Evolutionary conservation across 768 basidiomycete genomes (phyloP), one percentile per base, ranked within the genome.

Genomic region (Amanita muscaria): DNA sequence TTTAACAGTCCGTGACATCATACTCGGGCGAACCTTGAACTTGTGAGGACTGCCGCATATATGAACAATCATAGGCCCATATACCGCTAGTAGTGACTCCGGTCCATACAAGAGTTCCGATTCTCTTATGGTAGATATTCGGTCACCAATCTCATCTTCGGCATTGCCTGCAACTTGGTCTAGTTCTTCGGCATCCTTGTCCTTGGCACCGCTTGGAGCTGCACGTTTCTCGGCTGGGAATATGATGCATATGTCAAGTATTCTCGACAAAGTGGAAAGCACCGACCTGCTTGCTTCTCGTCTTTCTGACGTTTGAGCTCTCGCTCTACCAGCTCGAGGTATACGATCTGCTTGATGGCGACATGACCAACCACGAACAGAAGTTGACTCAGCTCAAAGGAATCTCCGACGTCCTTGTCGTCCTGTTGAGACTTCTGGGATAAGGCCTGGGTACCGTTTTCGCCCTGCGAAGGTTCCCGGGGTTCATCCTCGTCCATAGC

Each of bases 231-330:
- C 89, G 40, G 80, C 85, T 54, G 79, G 52, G 1, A 38, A 5
- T 6, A 29, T 29, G 12, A 6, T 29, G 19, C 15, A n/a, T 6
- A 5, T 21, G 2, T 24, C 10, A 49, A 25, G 14, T 35, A 41
- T 43, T 30, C 36, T 15, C 31, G 3, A n/a, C 11, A 27, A 4
- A 4, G 8, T 37, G 21, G 27, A 33, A 6, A 38, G 35, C 10
- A 61, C 78, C 30, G 52, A 88, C 92, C 83, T 46, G 80, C 69
- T 16, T 82, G 79, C 50, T 79, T 83, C 57, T 88, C 88, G 49
- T 96, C 92, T 65, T 96, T 97, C 62, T 94, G 84, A 8, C 93
- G 69, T 66, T 99, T 99, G 79, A 89, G 87, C 58, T 99, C 94
- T 27, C 93, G 69, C 61, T 99, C 96, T 16, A 97, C 84, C 39